Evolutionary conservation across 1,284 basidiomycete species (phyloP).

Genomic region (Cystobasidium sp.): DNA sequence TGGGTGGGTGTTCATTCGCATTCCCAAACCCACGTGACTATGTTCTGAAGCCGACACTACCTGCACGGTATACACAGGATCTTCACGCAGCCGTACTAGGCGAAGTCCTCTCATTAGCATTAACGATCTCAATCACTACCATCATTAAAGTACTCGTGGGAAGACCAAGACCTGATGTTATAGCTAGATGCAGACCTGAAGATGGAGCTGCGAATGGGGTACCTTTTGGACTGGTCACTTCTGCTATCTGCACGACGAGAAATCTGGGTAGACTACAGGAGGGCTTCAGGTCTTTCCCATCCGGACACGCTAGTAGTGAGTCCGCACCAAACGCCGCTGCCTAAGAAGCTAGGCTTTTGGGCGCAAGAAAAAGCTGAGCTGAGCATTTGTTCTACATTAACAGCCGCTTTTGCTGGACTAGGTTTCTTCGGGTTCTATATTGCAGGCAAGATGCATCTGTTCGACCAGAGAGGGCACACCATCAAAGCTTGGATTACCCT

Average conservation of each 20-base stretch:
- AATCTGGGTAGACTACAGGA: slow-evolving; percentile 68
- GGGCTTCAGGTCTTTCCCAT: slow-evolving; percentile 92
- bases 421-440: slow-evolving; percentile 87
- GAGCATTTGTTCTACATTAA: slow-evolving; percentile 13
- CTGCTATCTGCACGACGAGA: slow-evolving; percentile 76
- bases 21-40: slow-evolving; percentile 54
- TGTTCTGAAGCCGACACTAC: not conserved
- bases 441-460: slow-evolving; percentile 88
- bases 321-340: slow-evolving; percentile 45
- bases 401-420: slow-evolving; percentile 89
- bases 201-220: slow-evolving; percentile 65
- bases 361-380: not conserved
- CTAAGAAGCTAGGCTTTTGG: slow-evolving; percentile 9
- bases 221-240: slow-evolving; percentile 71
- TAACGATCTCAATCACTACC: slow-evolving; percentile 82
- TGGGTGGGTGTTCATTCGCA: slow-evolving; percentile 37
- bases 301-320: slow-evolving; percentile 83
- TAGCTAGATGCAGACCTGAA: slow-evolving; percentile 79
- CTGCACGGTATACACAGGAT: slow-evolving; percentile 61
- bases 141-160: slow-evolving; percentile 80
- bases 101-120: slow-evolving; percentile 64
- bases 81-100: slow-evolving; percentile 71
- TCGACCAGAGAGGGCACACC: slow-evolving; percentile 79
- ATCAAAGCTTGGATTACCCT: slow-evolving; percentile 83
- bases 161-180: slow-evolving; percentile 77